These are phyloP conservation scores for Tephrocybe sp. DNA, from an alignment of 768 basidiomycete genomes.

Conservation along the genomic window DNA sequence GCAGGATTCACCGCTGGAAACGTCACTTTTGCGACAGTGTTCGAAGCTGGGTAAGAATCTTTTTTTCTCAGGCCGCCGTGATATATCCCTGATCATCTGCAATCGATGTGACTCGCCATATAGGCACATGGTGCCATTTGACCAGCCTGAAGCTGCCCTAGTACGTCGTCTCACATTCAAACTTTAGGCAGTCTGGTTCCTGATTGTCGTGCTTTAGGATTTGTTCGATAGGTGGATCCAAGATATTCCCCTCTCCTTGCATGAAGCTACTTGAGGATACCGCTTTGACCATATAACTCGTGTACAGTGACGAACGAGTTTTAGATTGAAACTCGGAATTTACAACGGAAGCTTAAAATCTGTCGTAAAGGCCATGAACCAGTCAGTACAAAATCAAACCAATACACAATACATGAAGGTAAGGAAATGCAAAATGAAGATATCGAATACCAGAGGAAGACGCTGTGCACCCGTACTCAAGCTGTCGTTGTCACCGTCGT, in stretches of 20 bases:
- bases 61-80: background rate
- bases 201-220: constrained; percentile 38
- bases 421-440: too few relatives aligned
- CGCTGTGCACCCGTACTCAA: too few relatives aligned
- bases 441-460: too few relatives aligned
- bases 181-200: background rate
- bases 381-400: too few relatives aligned
- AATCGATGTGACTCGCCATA: constrained; percentile 7
- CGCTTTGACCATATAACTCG: too few relatives aligned
- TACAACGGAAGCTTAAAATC: too few relatives aligned
- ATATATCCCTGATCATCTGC: background rate
- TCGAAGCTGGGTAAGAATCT: constrained; percentile 72
- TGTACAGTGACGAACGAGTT: too few relatives aligned
- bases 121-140: constrained; percentile 89
- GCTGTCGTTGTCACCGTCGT: too few relatives aligned
- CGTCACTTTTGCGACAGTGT: constrained; percentile 75
- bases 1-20: constrained; percentile 73
- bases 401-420: too few relatives aligned
- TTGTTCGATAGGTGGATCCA: constrained; percentile 60
- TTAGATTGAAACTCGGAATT: too few relatives aligned
- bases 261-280: constrained; percentile 3
- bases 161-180: constrained; percentile 39
- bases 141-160: constrained; percentile 86
- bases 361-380: too few relatives aligned
- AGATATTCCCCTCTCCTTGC: constrained; percentile 44